Evolutionary conservation across 257 asterid genomes (phyloP).

Genomic region (Solanum pinnatisectum): DNA sequence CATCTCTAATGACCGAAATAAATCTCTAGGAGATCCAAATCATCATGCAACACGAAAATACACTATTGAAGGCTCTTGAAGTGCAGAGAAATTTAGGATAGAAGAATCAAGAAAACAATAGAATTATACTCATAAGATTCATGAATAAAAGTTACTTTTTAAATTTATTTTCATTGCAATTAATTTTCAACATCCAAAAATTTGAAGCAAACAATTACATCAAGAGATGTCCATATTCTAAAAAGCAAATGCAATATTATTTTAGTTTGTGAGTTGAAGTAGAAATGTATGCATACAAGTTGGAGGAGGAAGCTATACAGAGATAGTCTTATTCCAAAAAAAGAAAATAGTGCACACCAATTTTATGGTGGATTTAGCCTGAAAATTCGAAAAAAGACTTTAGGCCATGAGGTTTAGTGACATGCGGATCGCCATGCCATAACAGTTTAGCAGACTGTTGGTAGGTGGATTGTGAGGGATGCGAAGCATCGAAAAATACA

Average conservation of each 20-base stretch:
- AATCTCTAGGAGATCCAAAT: background rate
- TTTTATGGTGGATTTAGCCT: background rate
- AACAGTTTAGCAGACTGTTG: slow-evolving; percentile 25
- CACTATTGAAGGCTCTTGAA: background rate
- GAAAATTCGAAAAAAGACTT: slow-evolving; percentile 12
- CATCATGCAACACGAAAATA: background rate
- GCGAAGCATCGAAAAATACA: slow-evolving; percentile 38
- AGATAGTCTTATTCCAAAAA: background rate
- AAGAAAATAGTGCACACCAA: background rate
- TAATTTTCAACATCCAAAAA: too few relatives aligned
- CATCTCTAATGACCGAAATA: background rate
- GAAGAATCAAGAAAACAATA: too few relatives aligned
- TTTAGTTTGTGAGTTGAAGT: background rate
- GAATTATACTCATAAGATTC: background rate
- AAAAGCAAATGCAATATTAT: background rate
- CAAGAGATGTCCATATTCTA: background rate
- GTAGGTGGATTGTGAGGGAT: slow-evolving; percentile 28
- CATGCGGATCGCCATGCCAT: slow-evolving; percentile 18
- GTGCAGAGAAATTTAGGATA: background rate
- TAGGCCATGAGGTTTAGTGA: slow-evolving; percentile 10
- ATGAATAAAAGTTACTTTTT: too few relatives aligned
- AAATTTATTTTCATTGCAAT: background rate
- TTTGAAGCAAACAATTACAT: background rate
- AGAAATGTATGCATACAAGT: background rate
- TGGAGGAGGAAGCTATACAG: background rate